Evolutionary conservation across 2,329 filamentous ascomycete species (phyloP), one percentile per base, ranked within the genome.

Genomic region (Talaromyces rugulosus): DNA sequence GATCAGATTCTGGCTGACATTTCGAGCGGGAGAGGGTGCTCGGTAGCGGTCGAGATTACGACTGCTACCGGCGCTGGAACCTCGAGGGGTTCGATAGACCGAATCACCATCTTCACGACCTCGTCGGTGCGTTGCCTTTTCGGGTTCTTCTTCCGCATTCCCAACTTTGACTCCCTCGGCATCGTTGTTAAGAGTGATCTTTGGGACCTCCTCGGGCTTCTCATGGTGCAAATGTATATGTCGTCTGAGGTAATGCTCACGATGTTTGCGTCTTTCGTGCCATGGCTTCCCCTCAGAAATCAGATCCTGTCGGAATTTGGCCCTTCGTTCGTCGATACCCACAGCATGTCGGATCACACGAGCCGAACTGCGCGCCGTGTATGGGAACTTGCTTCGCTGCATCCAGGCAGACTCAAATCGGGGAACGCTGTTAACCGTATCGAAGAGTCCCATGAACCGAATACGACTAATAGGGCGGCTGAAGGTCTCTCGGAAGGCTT

Each of bases 381-480:
- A 78, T 0, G 89, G 89, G 50, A 92, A 92, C 71, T 89, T 91
- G 70, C 84, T 90, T 42, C 90, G 84, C 70, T 91, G 85, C 88
- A 94, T 93, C 77, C 77, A 82, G 5, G 80, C 82, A 53, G 80
- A 85, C 74, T 95, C 91, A 63, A 95, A 95, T 3, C 84, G 82
- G 1, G 90, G 89, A 0, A 93, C 89, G 14, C 87, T 90, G 69
- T 93, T 93, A 65, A 94, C 90, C 0, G 89, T 92, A 67, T 94
- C 90, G 65, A 94, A 95, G 0, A 95, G 81, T 0, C 91, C 91
- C 1, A 95, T 79, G 67, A 94, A 93, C 1, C 84, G 83, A 64
- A 94, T 91, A 0, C 89, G 83, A 11, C 87, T 83, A 1, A 92
- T 88, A 0, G 90, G 90, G 0, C 91, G 81, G 50, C 87, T 89